Percentiles rank a stretch among this genome's conserved stretches.
These are phyloP conservation scores for Maudiozyma saulgeensis DNA, from an alignment of 805 yeast genomes.

Conservation along the genomic window DNA sequence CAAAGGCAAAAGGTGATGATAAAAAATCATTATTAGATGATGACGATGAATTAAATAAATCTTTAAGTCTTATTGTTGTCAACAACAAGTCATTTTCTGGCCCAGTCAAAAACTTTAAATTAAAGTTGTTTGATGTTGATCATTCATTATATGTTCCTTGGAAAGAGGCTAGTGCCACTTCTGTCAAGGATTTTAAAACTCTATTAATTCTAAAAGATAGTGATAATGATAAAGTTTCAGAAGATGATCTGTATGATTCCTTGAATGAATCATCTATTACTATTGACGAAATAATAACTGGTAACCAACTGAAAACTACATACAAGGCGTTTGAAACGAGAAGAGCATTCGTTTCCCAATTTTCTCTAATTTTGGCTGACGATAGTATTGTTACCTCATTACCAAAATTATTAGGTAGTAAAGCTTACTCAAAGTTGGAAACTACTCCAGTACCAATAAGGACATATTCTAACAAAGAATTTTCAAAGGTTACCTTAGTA, in stretches of 20 bases:
- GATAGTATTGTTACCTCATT: slow-evolving; percentile 69
- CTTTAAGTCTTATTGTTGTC: slow-evolving; percentile 51
- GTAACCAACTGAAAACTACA: slow-evolving; percentile 67
- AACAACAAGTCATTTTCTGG: slow-evolving; percentile 54
- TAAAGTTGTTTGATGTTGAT: slow-evolving; percentile 37
- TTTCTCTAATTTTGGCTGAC: slow-evolving; percentile 76
- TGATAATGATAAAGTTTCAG: slow-evolving; percentile 27
- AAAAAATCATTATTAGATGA: slow-evolving; percentile 46
- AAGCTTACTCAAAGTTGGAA: slow-evolving; percentile 53
- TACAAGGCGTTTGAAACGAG: slow-evolving; percentile 85
- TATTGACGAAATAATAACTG: slow-evolving; percentile 49
- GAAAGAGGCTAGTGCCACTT: slow-evolving; percentile 23
- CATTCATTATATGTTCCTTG: slow-evolving; percentile 25
- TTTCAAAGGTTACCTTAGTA: slow-evolving; percentile 41
- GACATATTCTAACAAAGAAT: slow-evolving; percentile 28
- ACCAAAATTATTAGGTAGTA: slow-evolving; percentile 83
- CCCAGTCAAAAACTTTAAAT: slow-evolving; percentile 46
- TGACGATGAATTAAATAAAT: slow-evolving; percentile 36
- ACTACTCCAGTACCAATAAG: slow-evolving; percentile 64
- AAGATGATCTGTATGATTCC: slow-evolving; percentile 56
- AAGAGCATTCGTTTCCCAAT: slow-evolving; percentile 58
- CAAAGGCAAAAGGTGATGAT: slow-evolving; percentile 14
- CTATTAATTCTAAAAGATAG: slow-evolving; percentile 33
- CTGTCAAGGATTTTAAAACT: slow-evolving; percentile 30
- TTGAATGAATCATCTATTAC: slow-evolving; percentile 36